A percentile compares a stretch with the other conserved stretches of the same genome.
These are phyloP conservation scores for Penicillium sp. DNA, from an alignment of 2,329 filamentous ascomycete species.

Conservation along the genomic window DNA sequence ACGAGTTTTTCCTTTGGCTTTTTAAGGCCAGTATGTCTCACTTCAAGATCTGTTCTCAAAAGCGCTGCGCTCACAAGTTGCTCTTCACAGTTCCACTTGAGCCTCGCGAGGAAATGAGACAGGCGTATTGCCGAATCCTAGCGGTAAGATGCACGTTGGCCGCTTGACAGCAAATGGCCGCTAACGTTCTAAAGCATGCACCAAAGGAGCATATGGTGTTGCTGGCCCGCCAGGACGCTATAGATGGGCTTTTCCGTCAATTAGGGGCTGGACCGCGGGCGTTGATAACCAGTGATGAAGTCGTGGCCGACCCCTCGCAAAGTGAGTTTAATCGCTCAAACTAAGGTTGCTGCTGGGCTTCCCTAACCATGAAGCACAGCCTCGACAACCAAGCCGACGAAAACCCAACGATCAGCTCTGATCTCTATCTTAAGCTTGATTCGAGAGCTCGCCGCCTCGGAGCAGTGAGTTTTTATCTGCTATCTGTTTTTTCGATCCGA, in stretches of 20 bases:
- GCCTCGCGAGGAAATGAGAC: conserved; percentile 49
- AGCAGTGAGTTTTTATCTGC: conserved; percentile 21
- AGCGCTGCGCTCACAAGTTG: conserved; percentile 3
- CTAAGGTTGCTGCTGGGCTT: neutral
- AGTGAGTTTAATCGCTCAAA: conserved; percentile 16
- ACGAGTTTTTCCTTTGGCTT: conserved; percentile 63
- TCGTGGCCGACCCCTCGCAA: conserved; percentile 23
- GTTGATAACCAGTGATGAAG: conserved; percentile 29
- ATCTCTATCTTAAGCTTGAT: conserved; percentile 33
- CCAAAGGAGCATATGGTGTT: conserved; percentile 25
- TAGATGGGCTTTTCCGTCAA: conserved; percentile 51
- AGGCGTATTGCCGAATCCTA: conserved; percentile 55
- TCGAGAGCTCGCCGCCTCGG: conserved; percentile 18
- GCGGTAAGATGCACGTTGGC: conserved; percentile 37
- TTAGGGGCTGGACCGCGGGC: conserved; percentile 52
- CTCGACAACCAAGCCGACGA: neutral
- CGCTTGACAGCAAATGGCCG: neutral
- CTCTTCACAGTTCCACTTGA: conserved; percentile 47
- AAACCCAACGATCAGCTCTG: conserved; percentile 14
- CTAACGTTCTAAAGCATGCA: conserved; percentile 23
- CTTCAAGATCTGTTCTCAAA: neutral
- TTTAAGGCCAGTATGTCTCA: conserved; percentile 29
- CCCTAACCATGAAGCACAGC: neutral
- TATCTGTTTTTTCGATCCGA: neutral
- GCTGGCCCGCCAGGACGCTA: conserved; percentile 33